A percentile compares a stretch with the other conserved stretches of the same genome.
Conservation (phyloP, 164 flowering plant species). For the Nelumbo lutea region DNA sequence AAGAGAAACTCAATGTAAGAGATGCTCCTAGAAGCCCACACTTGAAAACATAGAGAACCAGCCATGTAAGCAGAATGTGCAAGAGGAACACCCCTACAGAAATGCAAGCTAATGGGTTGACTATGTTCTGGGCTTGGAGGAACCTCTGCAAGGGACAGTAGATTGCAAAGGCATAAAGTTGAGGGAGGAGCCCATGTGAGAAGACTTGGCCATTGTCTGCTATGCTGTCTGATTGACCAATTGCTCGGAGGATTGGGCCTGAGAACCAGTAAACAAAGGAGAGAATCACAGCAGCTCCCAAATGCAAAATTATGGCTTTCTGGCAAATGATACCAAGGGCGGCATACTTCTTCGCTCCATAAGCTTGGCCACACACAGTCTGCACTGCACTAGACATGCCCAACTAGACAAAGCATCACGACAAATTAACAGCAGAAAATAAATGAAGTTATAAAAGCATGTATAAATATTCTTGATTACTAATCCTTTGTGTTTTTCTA, state of each 20-base stretch:
- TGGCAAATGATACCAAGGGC: slow-evolving; percentile 69
- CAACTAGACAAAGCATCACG: slow-evolving; percentile 31
- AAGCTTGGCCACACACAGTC: slow-evolving; percentile 80
- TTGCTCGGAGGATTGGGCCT: slow-evolving; percentile 40
- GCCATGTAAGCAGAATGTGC: slow-evolving; percentile 50
- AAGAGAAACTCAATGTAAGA: slow-evolving; percentile 59
- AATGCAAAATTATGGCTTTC: slow-evolving; percentile 59
- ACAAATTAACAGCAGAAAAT: too few relatives aligned
- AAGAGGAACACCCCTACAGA: slow-evolving; percentile 54
- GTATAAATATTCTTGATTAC: too few relatives aligned
- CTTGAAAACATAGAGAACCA: slow-evolving; percentile 44
- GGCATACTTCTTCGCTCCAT: slow-evolving; percentile 52
- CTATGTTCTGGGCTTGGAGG: slow-evolving; percentile 75
- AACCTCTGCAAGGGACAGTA: slow-evolving; percentile 81
- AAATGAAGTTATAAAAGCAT: too few relatives aligned
- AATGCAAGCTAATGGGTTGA: slow-evolving; percentile 70
- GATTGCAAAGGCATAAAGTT: slow-evolving; percentile 63
- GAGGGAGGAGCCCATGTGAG: slow-evolving; percentile 64
- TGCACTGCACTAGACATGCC: slow-evolving; percentile 93
- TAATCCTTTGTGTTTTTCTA: too few relatives aligned
- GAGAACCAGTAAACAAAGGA: slow-evolving; percentile 68
- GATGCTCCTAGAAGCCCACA: slow-evolving; percentile 75
- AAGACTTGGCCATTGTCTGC: slow-evolving; percentile 59
- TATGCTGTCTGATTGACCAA: slow-evolving; percentile 53
- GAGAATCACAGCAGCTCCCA: slow-evolving; percentile 59